A percentile compares a stretch with the other conserved stretches of the same genome.
phyloP scores from a whole-genome alignment of 2,329 filamentous ascomycete species.

The Hypoxylon sp. region DNA sequence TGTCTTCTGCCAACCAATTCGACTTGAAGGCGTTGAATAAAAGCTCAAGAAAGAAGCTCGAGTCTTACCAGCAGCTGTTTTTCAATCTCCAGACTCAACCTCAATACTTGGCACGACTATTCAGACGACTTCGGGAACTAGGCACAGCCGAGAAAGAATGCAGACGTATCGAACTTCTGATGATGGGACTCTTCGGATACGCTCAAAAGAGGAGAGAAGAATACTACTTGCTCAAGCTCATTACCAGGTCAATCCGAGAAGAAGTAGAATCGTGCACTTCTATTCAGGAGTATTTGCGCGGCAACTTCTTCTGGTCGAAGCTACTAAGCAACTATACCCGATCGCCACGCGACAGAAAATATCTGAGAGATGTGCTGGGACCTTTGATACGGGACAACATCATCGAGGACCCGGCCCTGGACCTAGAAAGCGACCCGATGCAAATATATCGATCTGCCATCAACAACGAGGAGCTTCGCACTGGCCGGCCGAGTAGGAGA shows the following conservation, averaged over 20 bases:
- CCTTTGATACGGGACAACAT: constrained; percentile 90
- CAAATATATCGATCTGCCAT: constrained; percentile 96
- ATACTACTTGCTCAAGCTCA: constrained; percentile 92
- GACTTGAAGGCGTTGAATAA: constrained; percentile 98
- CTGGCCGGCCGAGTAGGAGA: constrained; percentile 81
- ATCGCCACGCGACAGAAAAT: constrained; percentile 91
- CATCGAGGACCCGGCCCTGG: constrained; percentile 87
- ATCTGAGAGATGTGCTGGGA: constrained; percentile 84
- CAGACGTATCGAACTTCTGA: constrained; percentile 89
- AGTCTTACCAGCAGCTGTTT: constrained; percentile 96
- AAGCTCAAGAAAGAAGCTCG: constrained; percentile 91
- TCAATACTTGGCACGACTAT: constrained; percentile 89
- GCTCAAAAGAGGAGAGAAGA: constrained; percentile 96
- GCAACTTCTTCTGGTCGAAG: constrained; percentile 93
- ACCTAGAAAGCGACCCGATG: constrained; percentile 95
- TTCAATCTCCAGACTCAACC: constrained; percentile 97
- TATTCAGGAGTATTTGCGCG: constrained; percentile 85
- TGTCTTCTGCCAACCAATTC: constrained; percentile 88
- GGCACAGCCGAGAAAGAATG: constrained; percentile 89
- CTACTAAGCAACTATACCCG: constrained; percentile 87
- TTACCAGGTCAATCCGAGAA: constrained; percentile 82
- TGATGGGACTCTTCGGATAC: constrained; percentile 97
- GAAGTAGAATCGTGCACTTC: constrained; percentile 78
- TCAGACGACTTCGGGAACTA: constrained; percentile 82
- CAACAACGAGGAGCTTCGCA: constrained; percentile 96